A percentile compares a stretch with the other conserved stretches of the same genome.
These are phyloP conservation scores for Xylaria nigripes DNA, from an alignment of 495 filamentous ascomycete genomes.

Conservation along the genomic window DNA sequence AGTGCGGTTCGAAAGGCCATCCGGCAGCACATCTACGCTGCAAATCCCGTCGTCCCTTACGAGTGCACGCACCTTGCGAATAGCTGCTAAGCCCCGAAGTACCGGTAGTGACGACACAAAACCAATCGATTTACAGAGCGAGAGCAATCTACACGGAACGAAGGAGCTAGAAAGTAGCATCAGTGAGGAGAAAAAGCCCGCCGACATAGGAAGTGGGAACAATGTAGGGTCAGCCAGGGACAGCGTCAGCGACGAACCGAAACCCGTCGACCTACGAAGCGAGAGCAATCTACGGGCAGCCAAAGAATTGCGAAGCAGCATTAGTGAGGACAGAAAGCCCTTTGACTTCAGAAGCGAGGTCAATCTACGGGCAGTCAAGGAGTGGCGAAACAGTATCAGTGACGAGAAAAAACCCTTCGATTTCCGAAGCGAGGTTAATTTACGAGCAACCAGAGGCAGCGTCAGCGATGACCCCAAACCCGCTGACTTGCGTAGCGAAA, in stretches of 20 bases:
- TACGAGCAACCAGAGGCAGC: background rate
- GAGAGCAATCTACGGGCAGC: background rate
- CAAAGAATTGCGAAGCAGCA: background rate
- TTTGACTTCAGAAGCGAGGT: background rate
- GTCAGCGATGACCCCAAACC: background rate
- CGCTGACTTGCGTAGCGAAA: conserved; percentile 4
- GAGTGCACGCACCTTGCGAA: background rate
- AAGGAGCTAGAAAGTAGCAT: no score
- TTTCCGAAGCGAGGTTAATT: no score
- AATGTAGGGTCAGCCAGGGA: no score
- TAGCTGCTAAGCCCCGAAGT: background rate
- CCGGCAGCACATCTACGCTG: conserved; percentile 2
- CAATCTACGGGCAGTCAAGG: background rate
- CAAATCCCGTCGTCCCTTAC: conserved; percentile 3
- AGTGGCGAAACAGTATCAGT: no score
- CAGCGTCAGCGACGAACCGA: background rate
- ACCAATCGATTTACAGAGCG: background rate
- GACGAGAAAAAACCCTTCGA: no score
- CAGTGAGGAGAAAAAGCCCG: no score
- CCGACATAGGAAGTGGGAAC: no score
- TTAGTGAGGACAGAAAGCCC: background rate
- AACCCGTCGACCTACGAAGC: background rate
- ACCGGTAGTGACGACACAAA: no score
- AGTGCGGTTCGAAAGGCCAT: conserved; percentile 11
- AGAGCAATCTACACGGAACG: background rate